phyloP scores from a whole-genome alignment of 352 stramenopile species.

The Blastocystis sp. region DNA sequence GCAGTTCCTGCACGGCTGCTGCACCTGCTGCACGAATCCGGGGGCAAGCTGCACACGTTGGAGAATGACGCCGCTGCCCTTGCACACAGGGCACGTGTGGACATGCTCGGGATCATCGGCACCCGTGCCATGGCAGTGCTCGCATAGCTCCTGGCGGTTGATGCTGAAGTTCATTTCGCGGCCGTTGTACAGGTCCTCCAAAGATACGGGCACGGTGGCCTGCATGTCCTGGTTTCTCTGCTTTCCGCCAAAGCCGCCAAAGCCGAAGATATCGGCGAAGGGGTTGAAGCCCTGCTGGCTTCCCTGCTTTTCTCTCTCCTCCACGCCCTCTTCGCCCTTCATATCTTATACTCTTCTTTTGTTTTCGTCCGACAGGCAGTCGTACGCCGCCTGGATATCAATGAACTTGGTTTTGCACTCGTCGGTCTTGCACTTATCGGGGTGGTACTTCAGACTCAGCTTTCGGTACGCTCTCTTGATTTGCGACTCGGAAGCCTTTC shows the following conservation, averaged over 20 bases:
- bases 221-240: conserved; percentile 70
- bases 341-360: conserved; percentile 63
- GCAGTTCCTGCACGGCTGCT: conserved; percentile 86
- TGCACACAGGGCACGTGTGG: conserved; percentile 84
- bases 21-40: conserved; percentile 83
- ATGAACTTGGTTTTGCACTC: conserved; percentile 63
- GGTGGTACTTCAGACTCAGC: conserved; percentile 90
- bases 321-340: conserved; percentile 63
- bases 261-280: conserved; percentile 68
- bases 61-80: conserved; percentile 85
- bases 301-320: conserved; percentile 66
- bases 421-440: conserved; percentile 84
- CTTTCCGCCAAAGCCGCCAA: conserved; percentile 47
- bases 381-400: conserved; percentile 66
- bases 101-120: conserved; percentile 83
- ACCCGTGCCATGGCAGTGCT: conserved; percentile 84
- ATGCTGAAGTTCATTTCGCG: conserved; percentile 88
- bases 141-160: conserved; percentile 85
- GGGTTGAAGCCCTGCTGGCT: conserved; percentile 67
- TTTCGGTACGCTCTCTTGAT: conserved; percentile 92
- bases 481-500: conserved; percentile 45
- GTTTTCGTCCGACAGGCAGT: conserved; percentile 65
- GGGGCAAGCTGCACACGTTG: conserved; percentile 80
- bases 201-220: conserved; percentile 73
- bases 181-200: conserved; percentile 93